Evolutionary conservation across 371 early-diverging fungal genomes (phyloP), one percentile per base, ranked within the genome.

Genomic region (Mucor mucedo): DNA sequence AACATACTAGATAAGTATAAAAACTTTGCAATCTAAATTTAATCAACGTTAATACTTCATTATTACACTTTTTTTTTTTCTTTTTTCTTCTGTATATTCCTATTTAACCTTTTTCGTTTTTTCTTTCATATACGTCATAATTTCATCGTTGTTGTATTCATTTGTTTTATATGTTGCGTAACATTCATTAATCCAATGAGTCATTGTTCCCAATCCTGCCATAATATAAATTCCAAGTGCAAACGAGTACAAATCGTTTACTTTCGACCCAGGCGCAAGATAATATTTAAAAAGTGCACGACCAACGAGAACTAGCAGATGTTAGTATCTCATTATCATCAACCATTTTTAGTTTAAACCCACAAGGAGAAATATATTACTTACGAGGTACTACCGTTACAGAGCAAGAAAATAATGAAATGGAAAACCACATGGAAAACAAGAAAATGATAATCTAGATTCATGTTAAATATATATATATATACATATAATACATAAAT

Each of bases 231-330:
- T 62, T 11, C 82, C 82, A 14, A 77, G 70, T 7, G 66, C 69
- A 63, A 88, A 82, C 3, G 87, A 70, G 59, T 89, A 89, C 5
- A 85, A 53, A 53, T 89, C 90, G 55, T 88, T 87, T 4, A 86
- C 81, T 32, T 70, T 64, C 3, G 65, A 66, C 14, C 58, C 71
- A 32, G 77, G 62, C 13, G 64, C 66, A 38, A 83, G 63, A 52
- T 81, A 77, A 5, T 44, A 38, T 29, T 73, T 69, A 58, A 85
- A 76, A 11, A 87, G 42, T 42, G 56, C 60, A 47, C 89, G 73
- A 28, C 85, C 86, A n/a, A 77, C 32, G 5, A 82, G 45, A 14
- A 87, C 87, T 87, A 63, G 7, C 9, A 33, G 30, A 32, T 44
- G 2, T 13, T 13, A 9, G n/a, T 42, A 42, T 14, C 44, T 44